Percentiles rank a stretch among this genome's conserved stretches.
Evolutionary conservation across 805 yeast species (phyloP).

Genomic region (Saccharomycopsis fodiens): DNA sequence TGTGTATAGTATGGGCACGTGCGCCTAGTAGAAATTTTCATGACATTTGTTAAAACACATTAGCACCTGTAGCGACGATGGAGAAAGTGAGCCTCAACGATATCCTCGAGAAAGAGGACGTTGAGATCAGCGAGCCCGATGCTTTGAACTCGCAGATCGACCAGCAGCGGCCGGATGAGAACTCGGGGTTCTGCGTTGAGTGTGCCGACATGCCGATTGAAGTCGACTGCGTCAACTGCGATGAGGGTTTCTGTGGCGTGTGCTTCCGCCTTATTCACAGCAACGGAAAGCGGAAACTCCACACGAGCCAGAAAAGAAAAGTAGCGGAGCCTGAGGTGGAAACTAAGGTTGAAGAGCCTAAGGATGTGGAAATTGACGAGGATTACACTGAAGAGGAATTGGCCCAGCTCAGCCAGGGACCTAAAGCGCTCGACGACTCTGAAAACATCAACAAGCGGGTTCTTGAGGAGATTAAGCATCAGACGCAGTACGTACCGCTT

Average conservation of each 20-base stretch:
- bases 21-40: too few species aligned
- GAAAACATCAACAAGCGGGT: conserved; percentile 22
- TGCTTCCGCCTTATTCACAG: conserved; percentile 64
- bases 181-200: conserved; percentile 48
- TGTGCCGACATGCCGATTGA: conserved; percentile 70
- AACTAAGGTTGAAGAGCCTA: conserved; percentile 19
- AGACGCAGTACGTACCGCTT: conserved; percentile 56
- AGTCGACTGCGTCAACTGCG: conserved; percentile 52
- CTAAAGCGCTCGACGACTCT: conserved; percentile 22
- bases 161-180: conserved; percentile 27
- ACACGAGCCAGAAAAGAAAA: conserved; percentile 29
- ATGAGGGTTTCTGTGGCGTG: conserved; percentile 60
- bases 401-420: conserved; percentile 1
- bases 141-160: conserved; percentile 23
- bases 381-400: conserved; percentile 16
- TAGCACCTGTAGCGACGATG: conserved; percentile 5
- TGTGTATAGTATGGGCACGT: too few species aligned
- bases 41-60: too few species aligned
- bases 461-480: conserved; percentile 33
- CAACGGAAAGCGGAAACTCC: conserved; percentile 53
- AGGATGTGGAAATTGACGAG: conserved; percentile 18
- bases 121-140: conserved; percentile 19
- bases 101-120: conserved; percentile 19
- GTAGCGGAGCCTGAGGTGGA: conserved; percentile 20
- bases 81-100: conserved; percentile 15